Conservation (phyloP, 1,284 basidiomycete genomes). For the Clitocybe nebularis region DNA sequence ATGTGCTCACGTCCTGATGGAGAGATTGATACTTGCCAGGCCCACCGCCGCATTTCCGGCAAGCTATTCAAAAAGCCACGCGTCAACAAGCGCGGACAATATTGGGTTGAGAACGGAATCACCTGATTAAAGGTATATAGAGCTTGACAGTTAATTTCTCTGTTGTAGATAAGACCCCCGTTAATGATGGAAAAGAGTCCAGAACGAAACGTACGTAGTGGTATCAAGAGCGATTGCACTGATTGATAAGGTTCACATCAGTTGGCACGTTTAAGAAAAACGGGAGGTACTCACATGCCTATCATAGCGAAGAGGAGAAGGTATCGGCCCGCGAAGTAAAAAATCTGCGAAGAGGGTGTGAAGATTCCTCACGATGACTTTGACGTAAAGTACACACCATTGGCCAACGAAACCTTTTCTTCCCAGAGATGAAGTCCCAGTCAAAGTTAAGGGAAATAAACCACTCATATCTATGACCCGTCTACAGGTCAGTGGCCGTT, state of each 20-base stretch:
- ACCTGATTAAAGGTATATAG: slow-evolving; percentile 72
- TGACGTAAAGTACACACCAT: slow-evolving; percentile 38
- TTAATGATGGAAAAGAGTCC: slow-evolving; percentile 1
- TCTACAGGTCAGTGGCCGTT: background rate
- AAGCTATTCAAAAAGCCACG: slow-evolving; percentile 19
- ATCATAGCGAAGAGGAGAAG: slow-evolving; percentile 61
- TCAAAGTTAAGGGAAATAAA: slow-evolving; percentile 64
- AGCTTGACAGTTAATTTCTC: slow-evolving; percentile 57
- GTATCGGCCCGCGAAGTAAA: slow-evolving; percentile 72
- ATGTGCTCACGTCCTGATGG: slow-evolving; percentile 62
- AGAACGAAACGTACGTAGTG: slow-evolving; percentile 34
- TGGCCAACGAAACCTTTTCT: slow-evolving; percentile 60
- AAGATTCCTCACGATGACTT: background rate
- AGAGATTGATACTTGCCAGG: slow-evolving; percentile 74
- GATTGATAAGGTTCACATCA: slow-evolving; percentile 7
- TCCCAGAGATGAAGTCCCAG: slow-evolving; percentile 57
- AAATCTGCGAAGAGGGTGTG: slow-evolving; percentile 39
- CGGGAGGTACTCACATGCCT: slow-evolving; percentile 50
- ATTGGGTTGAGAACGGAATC: slow-evolving; percentile 3
- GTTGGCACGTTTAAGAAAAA: slow-evolving; percentile 1
- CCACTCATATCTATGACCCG: slow-evolving; percentile 52
- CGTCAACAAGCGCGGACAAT: background rate
- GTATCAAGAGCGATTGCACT: slow-evolving; percentile 55
- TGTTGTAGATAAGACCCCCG: slow-evolving; percentile 20
- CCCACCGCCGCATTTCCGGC: slow-evolving; percentile 67